Evolutionary conservation across 2,329 filamentous ascomycete species (phyloP).

Genomic region (Claviceps citrina): DNA sequence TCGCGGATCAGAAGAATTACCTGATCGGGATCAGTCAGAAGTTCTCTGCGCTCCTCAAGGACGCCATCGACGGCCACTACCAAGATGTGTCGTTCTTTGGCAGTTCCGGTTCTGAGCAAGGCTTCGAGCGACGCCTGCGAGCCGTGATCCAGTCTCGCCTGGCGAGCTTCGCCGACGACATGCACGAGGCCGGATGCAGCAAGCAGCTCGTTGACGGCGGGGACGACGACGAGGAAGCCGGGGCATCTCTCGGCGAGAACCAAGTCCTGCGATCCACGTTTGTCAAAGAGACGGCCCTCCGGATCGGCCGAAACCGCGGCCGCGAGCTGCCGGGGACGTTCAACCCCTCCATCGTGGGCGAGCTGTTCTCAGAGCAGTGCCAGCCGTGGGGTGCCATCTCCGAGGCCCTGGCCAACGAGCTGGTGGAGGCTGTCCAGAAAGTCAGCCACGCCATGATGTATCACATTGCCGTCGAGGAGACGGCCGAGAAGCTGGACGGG

Average conservation of each 20-base stretch:
- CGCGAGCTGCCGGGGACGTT: conserved; percentile 46
- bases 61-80: conserved; percentile 36
- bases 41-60: conserved; percentile 28
- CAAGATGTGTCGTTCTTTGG: conserved; percentile 35
- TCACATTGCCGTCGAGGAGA: conserved; percentile 9
- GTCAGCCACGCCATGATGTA: conserved; percentile 5
- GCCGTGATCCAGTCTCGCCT: conserved; percentile 33
- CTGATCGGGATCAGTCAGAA: conserved; percentile 29
- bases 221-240: conserved; percentile 1
- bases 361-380: conserved; percentile 47
- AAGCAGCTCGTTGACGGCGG: conserved; percentile 15
- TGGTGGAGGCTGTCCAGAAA: conserved; percentile 5
- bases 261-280: conserved; percentile 7
- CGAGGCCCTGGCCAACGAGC: background rate
- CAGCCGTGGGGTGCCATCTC: conserved; percentile 36
- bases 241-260: background rate
- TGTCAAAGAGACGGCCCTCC: conserved; percentile 8
- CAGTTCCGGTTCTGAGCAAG: conserved; percentile 14
- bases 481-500: conserved; percentile 5
- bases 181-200: conserved; percentile 27
- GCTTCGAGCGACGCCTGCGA: conserved; percentile 31
- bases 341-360: conserved; percentile 40
- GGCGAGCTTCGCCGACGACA: conserved; percentile 27
- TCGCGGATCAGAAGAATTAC: conserved; percentile 30
- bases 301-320: conserved; percentile 13